Percentiles rank a stretch among this genome's conserved stretches.
Evolutionary conservation across 83 land plant genomes (phyloP).

Genomic region (Picea mariana): DNA sequence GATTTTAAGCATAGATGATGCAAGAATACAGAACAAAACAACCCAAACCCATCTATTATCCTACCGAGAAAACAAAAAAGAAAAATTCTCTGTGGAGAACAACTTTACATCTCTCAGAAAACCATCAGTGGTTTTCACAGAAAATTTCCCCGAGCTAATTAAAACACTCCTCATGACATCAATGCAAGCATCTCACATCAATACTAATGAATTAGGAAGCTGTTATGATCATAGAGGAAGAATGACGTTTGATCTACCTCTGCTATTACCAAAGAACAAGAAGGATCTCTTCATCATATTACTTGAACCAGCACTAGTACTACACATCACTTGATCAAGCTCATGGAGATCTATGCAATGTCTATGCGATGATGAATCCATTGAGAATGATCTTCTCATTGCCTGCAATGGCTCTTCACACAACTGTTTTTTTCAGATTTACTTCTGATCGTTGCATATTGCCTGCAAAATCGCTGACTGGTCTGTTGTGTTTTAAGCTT

Average conservation of each 20-base stretch:
- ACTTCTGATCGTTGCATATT: slow-evolving; percentile 32
- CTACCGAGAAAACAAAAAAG: neutral
- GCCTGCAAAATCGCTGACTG: neutral
- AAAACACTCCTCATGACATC: neutral
- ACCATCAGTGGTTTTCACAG: neutral
- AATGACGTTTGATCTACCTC: slow-evolving; percentile 46
- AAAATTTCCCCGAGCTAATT: neutral
- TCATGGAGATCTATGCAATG: slow-evolving; percentile 17
- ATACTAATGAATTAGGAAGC: slow-evolving; percentile 3
- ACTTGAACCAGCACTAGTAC: slow-evolving; percentile 15
- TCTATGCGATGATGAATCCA: slow-evolving; percentile 50
- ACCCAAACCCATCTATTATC: no score
- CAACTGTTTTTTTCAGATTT: slow-evolving; percentile 24
- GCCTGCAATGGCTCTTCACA: slow-evolving; percentile 18
- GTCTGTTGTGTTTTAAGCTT: neutral
- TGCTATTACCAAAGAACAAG: slow-evolving; percentile 42
- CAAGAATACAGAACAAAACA: no score
- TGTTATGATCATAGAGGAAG: slow-evolving; percentile 54
- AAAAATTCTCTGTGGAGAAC: neutral
- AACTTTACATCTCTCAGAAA: neutral
- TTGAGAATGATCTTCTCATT: slow-evolving; percentile 56
- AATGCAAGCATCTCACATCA: neutral
- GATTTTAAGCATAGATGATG: no score
- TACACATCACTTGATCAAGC: slow-evolving; percentile 13
- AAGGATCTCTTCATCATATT: slow-evolving; percentile 33